Evolutionary conservation across 106 monocot species (phyloP).

Genomic region (Posidonia australis): DNA sequence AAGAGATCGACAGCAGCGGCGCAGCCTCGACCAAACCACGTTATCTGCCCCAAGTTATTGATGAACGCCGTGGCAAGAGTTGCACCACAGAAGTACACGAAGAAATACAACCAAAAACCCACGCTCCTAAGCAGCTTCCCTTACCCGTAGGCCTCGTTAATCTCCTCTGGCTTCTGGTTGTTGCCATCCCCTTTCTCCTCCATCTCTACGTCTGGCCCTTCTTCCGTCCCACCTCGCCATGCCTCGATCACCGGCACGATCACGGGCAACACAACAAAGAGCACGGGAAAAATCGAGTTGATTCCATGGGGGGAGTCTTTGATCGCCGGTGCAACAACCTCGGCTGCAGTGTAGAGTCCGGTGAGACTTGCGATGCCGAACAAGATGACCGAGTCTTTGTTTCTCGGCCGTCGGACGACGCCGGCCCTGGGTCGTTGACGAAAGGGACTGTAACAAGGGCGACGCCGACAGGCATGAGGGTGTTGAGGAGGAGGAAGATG

Average conservation of each 20-base stretch:
- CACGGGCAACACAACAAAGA: not conserved
- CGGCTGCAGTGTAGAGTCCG: not conserved
- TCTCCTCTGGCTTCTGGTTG: not conserved
- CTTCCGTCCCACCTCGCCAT: not conserved
- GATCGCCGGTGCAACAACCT: not conserved
- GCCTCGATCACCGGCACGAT: not conserved
- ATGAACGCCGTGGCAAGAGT: conserved; percentile 14
- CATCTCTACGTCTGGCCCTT: not conserved
- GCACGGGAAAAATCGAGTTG: not conserved
- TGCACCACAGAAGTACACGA: conserved; percentile 9
- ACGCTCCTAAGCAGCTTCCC: conserved; percentile 1
- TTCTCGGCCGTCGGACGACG: not conserved
- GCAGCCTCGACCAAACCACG: conserved; percentile 2
- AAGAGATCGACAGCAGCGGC: conserved; percentile 9
- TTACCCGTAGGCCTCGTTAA: not conserved
- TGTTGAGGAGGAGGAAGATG: conserved; percentile 16
- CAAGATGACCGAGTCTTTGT: not conserved
- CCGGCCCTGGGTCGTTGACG: not conserved
- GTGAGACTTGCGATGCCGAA: not conserved
- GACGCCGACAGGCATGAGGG: conserved; percentile 6
- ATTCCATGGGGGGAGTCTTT: not conserved
- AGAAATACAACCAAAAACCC: conserved; percentile 19
- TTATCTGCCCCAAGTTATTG: conserved; percentile 22
- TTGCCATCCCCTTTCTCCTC: not conserved
- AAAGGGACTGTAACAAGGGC: not conserved